phyloP scores from a whole-genome alignment of 306 rosid genomes.

The Alnus glutinosa region DNA sequence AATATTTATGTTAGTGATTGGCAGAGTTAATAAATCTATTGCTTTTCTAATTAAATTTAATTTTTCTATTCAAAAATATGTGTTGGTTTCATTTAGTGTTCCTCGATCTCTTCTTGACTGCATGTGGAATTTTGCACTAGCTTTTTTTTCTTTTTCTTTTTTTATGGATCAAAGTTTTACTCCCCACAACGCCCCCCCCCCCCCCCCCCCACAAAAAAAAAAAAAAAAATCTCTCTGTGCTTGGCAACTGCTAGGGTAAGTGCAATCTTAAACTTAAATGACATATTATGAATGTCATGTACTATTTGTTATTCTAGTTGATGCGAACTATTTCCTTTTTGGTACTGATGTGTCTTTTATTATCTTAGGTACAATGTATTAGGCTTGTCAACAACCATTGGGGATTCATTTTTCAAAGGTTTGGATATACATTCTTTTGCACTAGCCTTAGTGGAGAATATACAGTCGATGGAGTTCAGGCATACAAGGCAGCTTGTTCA shows the following conservation, averaged over 20 bases:
- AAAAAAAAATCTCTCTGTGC: too few relatives aligned
- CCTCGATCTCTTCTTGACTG: not conserved
- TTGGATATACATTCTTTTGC: conserved; percentile 67
- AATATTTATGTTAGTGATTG: too few relatives aligned
- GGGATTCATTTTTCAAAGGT: conserved; percentile 76
- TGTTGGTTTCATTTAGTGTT: not conserved
- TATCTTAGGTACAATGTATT: conserved; percentile 73
- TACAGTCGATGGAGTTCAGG: conserved; percentile 96
- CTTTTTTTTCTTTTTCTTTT: too few relatives aligned
- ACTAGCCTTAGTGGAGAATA: conserved; percentile 81
- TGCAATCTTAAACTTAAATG: not conserved
- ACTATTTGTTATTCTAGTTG: conserved; percentile 6
- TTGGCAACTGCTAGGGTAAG: not conserved
- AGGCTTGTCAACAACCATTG: conserved; percentile 87
- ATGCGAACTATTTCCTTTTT: conserved; percentile 19
- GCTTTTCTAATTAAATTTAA: too few relatives aligned
- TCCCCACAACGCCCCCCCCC: not conserved
- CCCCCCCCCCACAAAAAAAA: too few relatives aligned
- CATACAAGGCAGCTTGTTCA: conserved; percentile 90
- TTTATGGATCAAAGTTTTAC: not conserved
- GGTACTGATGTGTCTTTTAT: conserved; percentile 26
- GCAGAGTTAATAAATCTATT: too few relatives aligned
- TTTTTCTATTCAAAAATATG: not conserved
- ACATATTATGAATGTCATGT: not conserved
- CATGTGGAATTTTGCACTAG: not conserved